Conservation (phyloP, 176 grass and related monocot genomes). For the Dendrocalamus sinicus region DNA sequence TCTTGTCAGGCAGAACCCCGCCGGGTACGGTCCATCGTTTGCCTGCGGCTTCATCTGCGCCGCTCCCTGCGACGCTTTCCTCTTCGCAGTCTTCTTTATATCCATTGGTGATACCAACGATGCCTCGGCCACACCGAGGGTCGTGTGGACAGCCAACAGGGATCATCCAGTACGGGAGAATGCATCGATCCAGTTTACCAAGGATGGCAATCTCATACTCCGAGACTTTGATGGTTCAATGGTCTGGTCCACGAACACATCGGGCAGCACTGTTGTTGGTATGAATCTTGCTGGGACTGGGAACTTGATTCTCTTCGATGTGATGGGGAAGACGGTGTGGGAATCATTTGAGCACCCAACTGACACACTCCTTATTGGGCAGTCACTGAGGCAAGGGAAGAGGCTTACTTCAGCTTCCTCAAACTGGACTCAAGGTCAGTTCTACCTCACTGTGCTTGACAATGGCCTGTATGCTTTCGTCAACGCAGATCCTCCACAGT, state of each 20-base stretch:
- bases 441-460: slow-evolving; percentile 53
- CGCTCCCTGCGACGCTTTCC: slow-evolving; percentile 49
- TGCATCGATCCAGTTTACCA: slow-evolving; percentile 46
- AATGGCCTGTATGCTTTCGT: slow-evolving; percentile 55
- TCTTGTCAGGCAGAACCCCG: slow-evolving; percentile 52
- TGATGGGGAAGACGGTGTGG: slow-evolving; percentile 53
- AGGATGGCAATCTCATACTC: slow-evolving; percentile 56
- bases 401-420: slow-evolving; percentile 47
- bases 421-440: slow-evolving; percentile 58
- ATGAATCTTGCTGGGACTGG: slow-evolving; percentile 56
- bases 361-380: slow-evolving; percentile 58
- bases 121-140: slow-evolving; percentile 9
- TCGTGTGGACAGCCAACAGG: slow-evolving; percentile 67
- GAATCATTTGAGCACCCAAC: slow-evolving; percentile 66
- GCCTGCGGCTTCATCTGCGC: slow-evolving; percentile 60
- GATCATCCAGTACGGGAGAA: slow-evolving; percentile 50
- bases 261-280: slow-evolving; percentile 35
- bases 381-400: slow-evolving; percentile 62
- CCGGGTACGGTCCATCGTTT: slow-evolving; percentile 45
- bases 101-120: slow-evolving; percentile 23
- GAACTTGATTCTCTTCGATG: slow-evolving; percentile 65
- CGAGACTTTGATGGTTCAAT: slow-evolving; percentile 41
- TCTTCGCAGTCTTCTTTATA: slow-evolving; percentile 55
- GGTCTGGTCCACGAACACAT: slow-evolving; percentile 62
- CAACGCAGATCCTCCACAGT: slow-evolving; percentile 43